Evolutionary conservation across 495 filamentous ascomycete genomes (phyloP), one percentile per base, ranked within the genome.

Genomic region (Talaromyces proteolyticus): DNA sequence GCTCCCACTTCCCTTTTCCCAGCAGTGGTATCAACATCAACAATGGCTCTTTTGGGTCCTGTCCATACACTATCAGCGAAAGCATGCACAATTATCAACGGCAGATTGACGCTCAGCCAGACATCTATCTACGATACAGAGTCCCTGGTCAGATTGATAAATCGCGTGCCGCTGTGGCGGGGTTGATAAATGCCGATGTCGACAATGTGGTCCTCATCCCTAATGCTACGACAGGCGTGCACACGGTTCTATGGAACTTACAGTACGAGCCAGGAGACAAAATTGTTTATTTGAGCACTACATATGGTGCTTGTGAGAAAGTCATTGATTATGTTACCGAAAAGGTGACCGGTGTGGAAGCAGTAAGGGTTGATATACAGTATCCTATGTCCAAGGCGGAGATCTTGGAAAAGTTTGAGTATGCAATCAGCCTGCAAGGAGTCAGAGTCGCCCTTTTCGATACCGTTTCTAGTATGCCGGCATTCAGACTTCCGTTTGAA

Each of bases 181-280:
- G 64, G 4, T 60, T 86, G n/a, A 70, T 95, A n/a, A 62, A 78
- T 49, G 79, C 75, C 2, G 81, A 81, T 1, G 54, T 69, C 16
- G 70, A 78, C 2, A 83, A 79, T 3, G 57, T 84, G 12, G 87
- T 92, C 21, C 81, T 88, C 45, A 80, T 91, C 0, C 69, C 74
- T 16, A 93, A 93, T 62, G 84, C 87, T 21, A 89, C 87, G 0
- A 80, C 77, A 0, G 89, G 83, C 18, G 66, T 91, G 47, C 89
- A 91, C 66, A 87, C 81, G 6, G 80, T 93, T 0, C 70, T 93
- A 17, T 78, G 81, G 40, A 87, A 84, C 58, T 55, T 92, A 5
- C 50, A 57, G 1, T 90, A 63, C 53, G 64, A 73, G 42, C 62
- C 69, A 3, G 76, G 75, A 19, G 82, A 85, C 53, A 58, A 61